Evolutionary conservation across 202 grass and related monocot species (phyloP).

Genomic region (Setaria viridis): DNA sequence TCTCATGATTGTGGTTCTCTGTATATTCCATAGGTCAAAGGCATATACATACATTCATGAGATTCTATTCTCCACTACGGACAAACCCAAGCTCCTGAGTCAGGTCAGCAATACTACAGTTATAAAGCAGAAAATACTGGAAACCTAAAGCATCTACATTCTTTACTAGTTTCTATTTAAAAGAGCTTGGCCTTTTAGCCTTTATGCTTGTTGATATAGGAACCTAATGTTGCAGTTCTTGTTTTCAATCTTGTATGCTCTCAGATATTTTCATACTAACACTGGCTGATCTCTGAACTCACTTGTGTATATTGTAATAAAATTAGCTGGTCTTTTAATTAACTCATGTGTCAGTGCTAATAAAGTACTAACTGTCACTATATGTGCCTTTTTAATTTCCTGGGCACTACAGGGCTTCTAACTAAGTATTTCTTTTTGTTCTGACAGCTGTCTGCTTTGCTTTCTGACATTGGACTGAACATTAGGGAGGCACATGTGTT

Average conservation of each 20-base stretch:
- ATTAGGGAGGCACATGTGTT: slow-evolving; percentile 93
- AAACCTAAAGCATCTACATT: not conserved
- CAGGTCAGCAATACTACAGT: slow-evolving; percentile 51
- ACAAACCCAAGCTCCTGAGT: slow-evolving; percentile 80
- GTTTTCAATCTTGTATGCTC: not conserved
- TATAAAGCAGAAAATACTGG: not conserved
- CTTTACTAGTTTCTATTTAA: slow-evolving; percentile 9
- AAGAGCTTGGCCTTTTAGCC: not conserved
- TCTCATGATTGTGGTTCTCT: slow-evolving; percentile 35
- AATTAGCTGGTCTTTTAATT: not conserved
- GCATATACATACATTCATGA: slow-evolving; percentile 64
- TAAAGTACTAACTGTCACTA: slow-evolving; percentile 32
- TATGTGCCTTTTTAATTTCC: slow-evolving; percentile 20
- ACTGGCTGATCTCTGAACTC: not conserved
- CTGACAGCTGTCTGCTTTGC: slow-evolving; percentile 67
- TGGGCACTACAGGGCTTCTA: slow-evolving; percentile 13
- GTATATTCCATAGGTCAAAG: slow-evolving; percentile 58
- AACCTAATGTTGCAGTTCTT: not conserved
- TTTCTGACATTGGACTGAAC: slow-evolving; percentile 85
- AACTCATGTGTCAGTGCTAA: not conserved
- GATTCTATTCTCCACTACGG: slow-evolving; percentile 69
- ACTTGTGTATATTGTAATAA: not conserved
- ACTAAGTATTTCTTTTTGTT: slow-evolving; percentile 44
- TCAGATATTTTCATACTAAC: slow-evolving; percentile 12
- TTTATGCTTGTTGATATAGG: slow-evolving; percentile 1